phyloP scores from a whole-genome alignment of 169 alveolate species.

The Eimeria necatrix region DNA sequence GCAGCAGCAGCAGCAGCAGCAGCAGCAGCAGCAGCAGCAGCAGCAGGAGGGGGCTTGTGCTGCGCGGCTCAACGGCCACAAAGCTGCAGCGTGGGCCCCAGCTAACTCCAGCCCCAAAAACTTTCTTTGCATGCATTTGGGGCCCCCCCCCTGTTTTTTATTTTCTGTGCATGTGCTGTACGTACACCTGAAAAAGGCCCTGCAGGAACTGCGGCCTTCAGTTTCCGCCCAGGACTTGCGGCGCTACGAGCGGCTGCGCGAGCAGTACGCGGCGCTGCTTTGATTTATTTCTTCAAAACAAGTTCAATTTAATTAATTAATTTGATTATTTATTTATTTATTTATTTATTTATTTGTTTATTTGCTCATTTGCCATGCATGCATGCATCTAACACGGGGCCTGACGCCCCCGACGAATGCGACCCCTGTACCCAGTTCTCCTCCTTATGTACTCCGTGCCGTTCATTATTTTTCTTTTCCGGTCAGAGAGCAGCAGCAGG shows the following conservation, averaged over 20 bases:
- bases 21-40: not conserved
- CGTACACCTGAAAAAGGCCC: conserved; percentile 55
- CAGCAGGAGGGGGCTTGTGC: not conserved
- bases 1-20: not conserved
- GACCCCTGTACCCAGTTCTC: conserved; percentile 44
- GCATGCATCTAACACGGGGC: conserved; percentile 36
- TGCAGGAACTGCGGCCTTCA: conserved; percentile 59
- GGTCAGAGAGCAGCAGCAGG: conserved; percentile 13
- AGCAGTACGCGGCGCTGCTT: conserved; percentile 13
- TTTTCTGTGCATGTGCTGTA: conserved; percentile 2
- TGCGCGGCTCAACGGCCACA: conserved; percentile 1
- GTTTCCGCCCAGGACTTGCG: conserved; percentile 60
- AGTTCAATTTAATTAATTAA: not conserved
- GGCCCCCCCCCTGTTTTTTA: conserved; percentile 6
- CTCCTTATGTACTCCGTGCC: conserved; percentile 75
- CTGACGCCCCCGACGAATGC: conserved; percentile 65
- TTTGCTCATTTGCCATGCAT: not conserved
- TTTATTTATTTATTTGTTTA: too few relatives aligned
- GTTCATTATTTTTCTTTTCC: conserved; percentile 64
- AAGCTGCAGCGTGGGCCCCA: conserved; percentile 10
- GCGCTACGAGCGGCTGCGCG: conserved; percentile 65
- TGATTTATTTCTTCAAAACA: not conserved
- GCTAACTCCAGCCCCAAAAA: not conserved
- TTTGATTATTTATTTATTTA: too few relatives aligned
- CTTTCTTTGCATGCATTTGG: not conserved